Percentiles rank a stretch among this genome's conserved stretches.
Evolutionary conservation across 306 rosid species (phyloP).

Genomic region (Quercus engelmannii): DNA sequence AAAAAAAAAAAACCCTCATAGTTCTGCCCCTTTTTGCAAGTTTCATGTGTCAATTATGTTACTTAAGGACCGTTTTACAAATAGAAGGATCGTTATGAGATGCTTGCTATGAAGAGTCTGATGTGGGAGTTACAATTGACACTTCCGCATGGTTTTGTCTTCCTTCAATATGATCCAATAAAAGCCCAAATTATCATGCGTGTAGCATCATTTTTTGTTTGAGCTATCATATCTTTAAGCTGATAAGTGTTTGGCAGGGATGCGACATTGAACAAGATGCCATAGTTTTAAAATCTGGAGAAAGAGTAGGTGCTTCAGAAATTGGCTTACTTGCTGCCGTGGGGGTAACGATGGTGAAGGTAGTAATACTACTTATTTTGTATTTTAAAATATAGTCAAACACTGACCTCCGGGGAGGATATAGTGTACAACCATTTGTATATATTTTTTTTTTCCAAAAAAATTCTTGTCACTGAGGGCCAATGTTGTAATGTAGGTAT

Average conservation of each 20-base stretch:
- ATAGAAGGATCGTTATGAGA: not conserved
- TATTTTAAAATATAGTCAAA: slow-evolving; percentile 1
- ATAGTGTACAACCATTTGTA: not conserved
- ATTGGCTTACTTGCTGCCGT: slow-evolving; percentile 90
- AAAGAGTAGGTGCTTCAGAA: slow-evolving; percentile 79
- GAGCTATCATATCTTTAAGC: not conserved
- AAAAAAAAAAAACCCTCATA: not conserved
- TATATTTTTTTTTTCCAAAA: not conserved
- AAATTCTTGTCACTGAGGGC: not conserved
- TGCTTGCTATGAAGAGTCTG: not conserved
- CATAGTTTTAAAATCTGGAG: slow-evolving; percentile 69
- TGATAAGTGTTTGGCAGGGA: slow-evolving; percentile 52
- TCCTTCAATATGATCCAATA: not conserved
- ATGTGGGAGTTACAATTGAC: not conserved
- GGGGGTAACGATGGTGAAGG: slow-evolving; percentile 79
- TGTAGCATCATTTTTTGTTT: slow-evolving; percentile 1
- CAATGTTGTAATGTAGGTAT: slow-evolving; percentile 52
- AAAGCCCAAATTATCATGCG: not conserved
- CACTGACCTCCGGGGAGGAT: not conserved
- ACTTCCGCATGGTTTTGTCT: not conserved
- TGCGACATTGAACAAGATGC: slow-evolving; percentile 70
- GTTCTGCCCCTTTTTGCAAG: not conserved
- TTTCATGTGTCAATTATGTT: not conserved
- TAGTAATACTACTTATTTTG: slow-evolving; percentile 20
- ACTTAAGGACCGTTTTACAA: not conserved